Evolutionary conservation across 2,329 filamentous ascomycete species (phyloP), one percentile per base, ranked within the genome.

Genomic region (Cladosporium sp.): DNA sequence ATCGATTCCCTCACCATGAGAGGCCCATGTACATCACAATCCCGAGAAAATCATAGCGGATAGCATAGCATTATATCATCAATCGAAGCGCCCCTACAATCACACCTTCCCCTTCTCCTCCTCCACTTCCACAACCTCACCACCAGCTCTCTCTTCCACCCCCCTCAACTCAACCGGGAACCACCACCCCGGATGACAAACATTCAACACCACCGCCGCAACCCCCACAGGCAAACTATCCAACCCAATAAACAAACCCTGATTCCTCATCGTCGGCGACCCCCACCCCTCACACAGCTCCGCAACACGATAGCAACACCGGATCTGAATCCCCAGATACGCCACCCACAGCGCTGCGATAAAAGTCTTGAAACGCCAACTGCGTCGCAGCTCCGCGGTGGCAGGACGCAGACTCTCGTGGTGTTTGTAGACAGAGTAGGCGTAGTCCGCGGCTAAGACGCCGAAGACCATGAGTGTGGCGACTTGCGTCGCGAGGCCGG

Each of bases 401-500:
- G 34, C 34, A 36, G 34, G 34, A 36, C 34, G 34, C 1, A 36
- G 34, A 16, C 34, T 36, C 34, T 36, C 34, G 34, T 36, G 34
- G 13, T 36, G 34, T 5, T 36, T 36, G 34, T 36, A 16, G 34
- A 36, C 34, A 13, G 34, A 2, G 34, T 16, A 36, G 13, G 66
- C 69, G 64, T 79, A 82, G 53, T 82, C 79, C 36, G 63, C 68
- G 3, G 78, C 76, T 28, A 82, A 72, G 48, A 70, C 68, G 6
- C 80, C 77, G 69, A 85, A 86, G 68, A 82, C 77, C 10, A 81
- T 73, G 46, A 85, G 75, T 0, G 84, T 83, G 7, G 79, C 79
- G 26, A 88, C 85, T 73, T 88, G 86, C 67, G 84, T 82, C 2
- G 82, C 79, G 49, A 88, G 82, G 70, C 86, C 86, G 0, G 85